phyloP scores from a whole-genome alignment of 2,329 filamentous ascomycete species.

The Colletotrichum falcatum region DNA sequence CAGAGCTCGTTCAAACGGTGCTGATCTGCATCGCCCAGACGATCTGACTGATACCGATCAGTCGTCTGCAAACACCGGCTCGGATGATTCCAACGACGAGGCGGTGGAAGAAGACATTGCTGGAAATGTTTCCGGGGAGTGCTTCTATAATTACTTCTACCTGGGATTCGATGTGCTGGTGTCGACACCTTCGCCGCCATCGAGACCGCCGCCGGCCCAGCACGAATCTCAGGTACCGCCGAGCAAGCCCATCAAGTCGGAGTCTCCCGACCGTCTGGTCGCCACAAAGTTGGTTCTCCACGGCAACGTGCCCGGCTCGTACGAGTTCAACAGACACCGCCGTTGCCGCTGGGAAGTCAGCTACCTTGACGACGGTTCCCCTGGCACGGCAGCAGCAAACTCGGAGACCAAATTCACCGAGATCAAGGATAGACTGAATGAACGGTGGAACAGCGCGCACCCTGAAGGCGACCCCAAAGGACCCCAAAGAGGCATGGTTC shows the following conservation, averaged over 20 bases:
- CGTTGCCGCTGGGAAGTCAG: slow-evolving; percentile 87
- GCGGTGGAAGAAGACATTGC: slow-evolving; percentile 67
- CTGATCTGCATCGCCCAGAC: slow-evolving; percentile 61
- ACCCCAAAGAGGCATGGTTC: slow-evolving; percentile 80
- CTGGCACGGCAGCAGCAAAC: slow-evolving; percentile 63
- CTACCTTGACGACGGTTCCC: slow-evolving; percentile 63
- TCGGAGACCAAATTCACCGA: slow-evolving; percentile 85
- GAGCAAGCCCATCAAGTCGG: slow-evolving; percentile 53
- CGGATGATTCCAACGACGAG: slow-evolving; percentile 73
- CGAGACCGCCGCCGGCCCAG: slow-evolving; percentile 69
- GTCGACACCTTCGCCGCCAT: slow-evolving; percentile 78
- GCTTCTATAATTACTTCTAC: slow-evolving; percentile 98
- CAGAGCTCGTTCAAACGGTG: slow-evolving; percentile 59
- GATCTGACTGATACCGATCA: slow-evolving; percentile 79
- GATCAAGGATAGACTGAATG: slow-evolving; percentile 75
- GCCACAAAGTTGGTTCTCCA: slow-evolving; percentile 95
- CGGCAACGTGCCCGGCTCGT: slow-evolving; percentile 94
- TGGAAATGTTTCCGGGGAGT: slow-evolving; percentile 73
- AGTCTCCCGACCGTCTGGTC: slow-evolving; percentile 74
- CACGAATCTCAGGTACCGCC: slow-evolving; percentile 42
- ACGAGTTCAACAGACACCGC: slow-evolving; percentile 95
- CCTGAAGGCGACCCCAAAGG: slow-evolving; percentile 63
- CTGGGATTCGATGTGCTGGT: slow-evolving; percentile 94
- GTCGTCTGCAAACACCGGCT: slow-evolving; percentile 77
- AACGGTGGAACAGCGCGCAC: slow-evolving; percentile 77